Evolutionary conservation across 306 rosid genomes (phyloP), one percentile per base, ranked within the genome.

Genomic region (Sesbania bispinosa): DNA sequence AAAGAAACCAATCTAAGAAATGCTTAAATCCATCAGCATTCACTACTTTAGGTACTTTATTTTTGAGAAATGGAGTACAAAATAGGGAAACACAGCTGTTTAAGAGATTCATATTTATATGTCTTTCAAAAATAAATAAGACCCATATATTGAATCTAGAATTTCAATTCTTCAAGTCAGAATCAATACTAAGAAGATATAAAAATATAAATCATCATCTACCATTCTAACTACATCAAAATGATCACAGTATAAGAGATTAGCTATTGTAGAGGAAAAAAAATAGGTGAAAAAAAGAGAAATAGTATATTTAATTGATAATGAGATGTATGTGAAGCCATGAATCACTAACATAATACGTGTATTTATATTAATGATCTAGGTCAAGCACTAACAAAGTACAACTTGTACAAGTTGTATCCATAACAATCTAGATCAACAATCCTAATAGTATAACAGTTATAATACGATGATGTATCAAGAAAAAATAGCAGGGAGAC

Each of bases 401-500:
- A 23, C 52, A 63, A 14, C 3, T 41, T 23, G 35, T 27, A 24
- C 53, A 24, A 14, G 71, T 14, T 27, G 4, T n/a, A 43, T 63
- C 54, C 8, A 13, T 24, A n/a, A 24, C n/a, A 43, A 63, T 63
- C 67, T 19, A 35, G 43, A 11, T 33, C 35, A 62, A 39, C 52
- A 39, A 13, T n/a, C 36, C 1, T 62, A 24, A 62, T 7, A 23
- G n/a, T n/a, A n/a, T 21, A 41, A 26, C 27, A 21, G 18, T 38
- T 16, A 10, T 24, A 5, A 53, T 36, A 64, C 10, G 29, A 67
- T 18, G 15, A 63, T 48, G 61, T 32, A 7, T 53, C 6, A 45
- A 46, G 35, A 71, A 64, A 62, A 38, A 8, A 58, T 14, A 64
- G 24, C 27, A 48, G 55, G n/a, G 30, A 20, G 29, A 55, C 95